These are phyloP conservation scores for Galerina marginata DNA, from an alignment of 768 basidiomycete species.

Conservation along the genomic window DNA sequence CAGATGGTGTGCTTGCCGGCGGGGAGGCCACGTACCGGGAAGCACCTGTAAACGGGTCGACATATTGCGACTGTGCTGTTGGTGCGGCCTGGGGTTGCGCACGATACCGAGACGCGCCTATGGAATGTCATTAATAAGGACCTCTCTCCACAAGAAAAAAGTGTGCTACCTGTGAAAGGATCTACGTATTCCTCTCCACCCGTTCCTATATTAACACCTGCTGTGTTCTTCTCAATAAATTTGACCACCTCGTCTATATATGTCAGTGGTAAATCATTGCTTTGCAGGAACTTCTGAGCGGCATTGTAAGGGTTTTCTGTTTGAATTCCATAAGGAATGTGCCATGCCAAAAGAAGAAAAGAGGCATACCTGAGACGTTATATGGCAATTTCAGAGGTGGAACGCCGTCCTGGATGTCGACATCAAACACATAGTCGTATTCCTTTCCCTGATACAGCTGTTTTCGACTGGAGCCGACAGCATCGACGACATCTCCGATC, in stretches of 20 bases:
- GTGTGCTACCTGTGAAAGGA: constrained; percentile 80
- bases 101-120: constrained; percentile 71
- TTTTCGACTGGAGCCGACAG: constrained; percentile 87
- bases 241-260: constrained; percentile 91
- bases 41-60: constrained; percentile 78
- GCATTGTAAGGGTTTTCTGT: constrained; percentile 90
- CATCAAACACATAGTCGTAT: constrained; percentile 99
- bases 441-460: constrained; percentile 93
- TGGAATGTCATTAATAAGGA: not conserved
- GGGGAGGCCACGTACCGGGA: constrained; percentile 61
- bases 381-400: constrained; percentile 95
- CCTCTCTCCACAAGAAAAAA: not conserved
- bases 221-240: constrained; percentile 93
- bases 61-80: constrained; percentile 42
- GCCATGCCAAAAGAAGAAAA: constrained; percentile 1
- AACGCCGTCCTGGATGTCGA: constrained; percentile 91
- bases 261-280: constrained; percentile 79
- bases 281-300: constrained; percentile 85
- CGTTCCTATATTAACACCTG: constrained; percentile 72
- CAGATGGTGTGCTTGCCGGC: constrained; percentile 37
- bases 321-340: not conserved
- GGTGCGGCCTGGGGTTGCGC: constrained; percentile 32
- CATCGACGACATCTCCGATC: constrained; percentile 95
- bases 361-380: constrained; percentile 75
- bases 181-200: constrained; percentile 73